phyloP scores from a whole-genome alignment of 139 green algal species.

The Desmodesmus armatus region DNA sequence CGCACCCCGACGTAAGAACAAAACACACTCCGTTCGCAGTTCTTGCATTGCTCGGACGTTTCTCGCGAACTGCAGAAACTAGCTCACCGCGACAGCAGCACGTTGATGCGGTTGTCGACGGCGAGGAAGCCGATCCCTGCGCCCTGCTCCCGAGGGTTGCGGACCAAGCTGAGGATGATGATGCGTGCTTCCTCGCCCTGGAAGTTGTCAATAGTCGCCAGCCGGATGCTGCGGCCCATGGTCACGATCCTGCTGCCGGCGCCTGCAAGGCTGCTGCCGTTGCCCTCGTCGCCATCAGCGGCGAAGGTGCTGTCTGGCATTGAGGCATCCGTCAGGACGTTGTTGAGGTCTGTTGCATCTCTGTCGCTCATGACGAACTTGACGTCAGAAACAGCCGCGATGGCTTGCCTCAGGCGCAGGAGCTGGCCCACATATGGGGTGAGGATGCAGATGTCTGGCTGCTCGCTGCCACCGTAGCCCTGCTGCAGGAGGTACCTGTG shows the following conservation, averaged over 20 bases:
- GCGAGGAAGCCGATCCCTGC: conserved; percentile 77
- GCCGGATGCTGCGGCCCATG: conserved; percentile 45
- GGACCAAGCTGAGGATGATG: conserved; percentile 76
- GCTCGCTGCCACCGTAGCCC: conserved; percentile 57
- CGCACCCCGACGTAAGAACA: too few relatives aligned
- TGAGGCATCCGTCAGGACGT: background rate
- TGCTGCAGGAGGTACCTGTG: conserved; percentile 73
- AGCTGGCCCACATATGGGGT: conserved; percentile 87
- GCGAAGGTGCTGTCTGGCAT: background rate
- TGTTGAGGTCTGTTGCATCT: conserved; percentile 64
- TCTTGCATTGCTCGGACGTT: too few relatives aligned
- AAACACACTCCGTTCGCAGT: too few relatives aligned
- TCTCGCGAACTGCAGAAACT: too few relatives aligned
- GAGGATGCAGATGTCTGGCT: conserved; percentile 73
- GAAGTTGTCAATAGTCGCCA: conserved; percentile 86
- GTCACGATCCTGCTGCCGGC: background rate
- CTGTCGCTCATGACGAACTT: conserved; percentile 65
- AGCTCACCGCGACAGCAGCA: conserved; percentile 68
- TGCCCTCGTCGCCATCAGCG: background rate
- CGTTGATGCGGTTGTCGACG: conserved; percentile 76
- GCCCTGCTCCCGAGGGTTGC: conserved; percentile 66
- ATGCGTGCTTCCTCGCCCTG: conserved; percentile 82
- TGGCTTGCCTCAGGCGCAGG: conserved; percentile 49
- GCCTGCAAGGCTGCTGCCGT: conserved; percentile 1
- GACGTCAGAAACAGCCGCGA: conserved; percentile 34